Conservation (phyloP, 768 basidiomycete species). For the Lentinula boryana region DNA sequence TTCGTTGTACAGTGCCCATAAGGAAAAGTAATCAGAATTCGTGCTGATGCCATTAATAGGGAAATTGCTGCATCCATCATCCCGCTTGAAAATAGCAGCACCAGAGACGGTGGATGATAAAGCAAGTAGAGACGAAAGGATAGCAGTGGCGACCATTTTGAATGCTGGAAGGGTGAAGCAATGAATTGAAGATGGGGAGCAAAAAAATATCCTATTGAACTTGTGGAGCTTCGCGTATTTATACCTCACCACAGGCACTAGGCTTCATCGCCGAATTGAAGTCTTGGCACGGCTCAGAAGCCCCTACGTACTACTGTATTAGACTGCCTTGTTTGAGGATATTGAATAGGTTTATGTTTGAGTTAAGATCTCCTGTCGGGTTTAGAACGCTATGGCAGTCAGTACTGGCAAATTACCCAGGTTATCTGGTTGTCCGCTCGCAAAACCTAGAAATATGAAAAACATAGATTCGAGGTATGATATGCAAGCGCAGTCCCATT, state of each 20-base stretch:
- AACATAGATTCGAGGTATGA: too few relatives aligned
- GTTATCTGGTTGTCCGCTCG: too few relatives aligned
- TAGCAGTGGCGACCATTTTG: neutral
- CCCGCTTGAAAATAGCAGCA: neutral
- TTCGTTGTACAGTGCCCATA: neutral
- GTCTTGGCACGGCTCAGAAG: neutral
- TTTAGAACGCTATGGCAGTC: neutral
- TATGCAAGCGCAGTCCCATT: neutral
- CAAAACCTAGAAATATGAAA: too few relatives aligned
- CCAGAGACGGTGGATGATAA: neutral
- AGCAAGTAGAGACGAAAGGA: neutral
- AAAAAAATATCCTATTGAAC: neutral
- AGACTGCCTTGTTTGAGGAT: too few relatives aligned
- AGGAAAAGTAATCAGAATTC: neutral
- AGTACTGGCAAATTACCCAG: too few relatives aligned
- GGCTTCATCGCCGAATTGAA: neutral
- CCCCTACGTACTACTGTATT: neutral
- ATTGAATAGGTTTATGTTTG: too few relatives aligned
- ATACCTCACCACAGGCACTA: neutral
- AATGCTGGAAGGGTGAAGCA: neutral
- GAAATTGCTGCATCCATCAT: neutral
- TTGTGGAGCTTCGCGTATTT: neutral
- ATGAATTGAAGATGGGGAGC: neutral
- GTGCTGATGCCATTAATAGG: neutral
- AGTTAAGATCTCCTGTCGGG: neutral